Evolutionary conservation across 176 grass and related monocot species (phyloP).

Genomic region (Juncus inflexus): DNA sequence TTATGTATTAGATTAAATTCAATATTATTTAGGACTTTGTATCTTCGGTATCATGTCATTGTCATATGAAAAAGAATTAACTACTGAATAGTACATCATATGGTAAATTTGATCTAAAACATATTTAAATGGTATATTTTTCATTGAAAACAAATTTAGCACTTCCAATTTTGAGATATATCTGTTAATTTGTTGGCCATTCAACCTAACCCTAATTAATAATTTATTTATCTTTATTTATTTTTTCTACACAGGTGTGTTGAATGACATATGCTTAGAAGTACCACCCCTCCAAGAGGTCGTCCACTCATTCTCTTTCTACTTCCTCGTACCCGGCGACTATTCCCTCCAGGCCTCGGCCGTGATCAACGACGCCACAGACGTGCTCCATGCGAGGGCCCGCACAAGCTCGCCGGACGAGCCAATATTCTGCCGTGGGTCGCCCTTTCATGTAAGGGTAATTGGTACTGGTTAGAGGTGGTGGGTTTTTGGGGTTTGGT

Average conservation of each 20-base stretch:
- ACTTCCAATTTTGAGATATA: too few species aligned
- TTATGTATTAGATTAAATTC: too few species aligned
- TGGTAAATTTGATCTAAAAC: too few species aligned
- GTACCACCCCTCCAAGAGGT: constrained; percentile 78
- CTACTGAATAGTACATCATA: too few species aligned
- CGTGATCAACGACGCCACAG: constrained; percentile 71
- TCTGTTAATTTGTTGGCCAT: too few species aligned
- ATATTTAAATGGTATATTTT: too few species aligned
- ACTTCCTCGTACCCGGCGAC: constrained; percentile 93
- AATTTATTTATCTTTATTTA: neutral
- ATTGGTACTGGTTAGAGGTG: constrained; percentile 47
- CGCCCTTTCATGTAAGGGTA: constrained; percentile 72
- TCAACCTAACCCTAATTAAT: too few species aligned
- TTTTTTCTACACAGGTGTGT: constrained; percentile 46
- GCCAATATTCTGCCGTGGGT: constrained; percentile 83
- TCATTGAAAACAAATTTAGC: too few species aligned
- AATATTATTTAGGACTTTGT: too few species aligned
- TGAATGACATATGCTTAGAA: constrained; percentile 74
- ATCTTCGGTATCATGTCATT: too few species aligned
- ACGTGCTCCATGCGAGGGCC: constrained; percentile 79
- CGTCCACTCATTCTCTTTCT: constrained; percentile 73
- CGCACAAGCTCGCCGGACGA: constrained; percentile 64
- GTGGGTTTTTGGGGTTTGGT: constrained; percentile 23
- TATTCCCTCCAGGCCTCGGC: constrained; percentile 73
- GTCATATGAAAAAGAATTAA: too few species aligned